Evolutionary conservation across 2,329 filamentous ascomycete genomes (phyloP), one percentile per base, ranked within the genome.

Genomic region (Truncatella angustata): DNA sequence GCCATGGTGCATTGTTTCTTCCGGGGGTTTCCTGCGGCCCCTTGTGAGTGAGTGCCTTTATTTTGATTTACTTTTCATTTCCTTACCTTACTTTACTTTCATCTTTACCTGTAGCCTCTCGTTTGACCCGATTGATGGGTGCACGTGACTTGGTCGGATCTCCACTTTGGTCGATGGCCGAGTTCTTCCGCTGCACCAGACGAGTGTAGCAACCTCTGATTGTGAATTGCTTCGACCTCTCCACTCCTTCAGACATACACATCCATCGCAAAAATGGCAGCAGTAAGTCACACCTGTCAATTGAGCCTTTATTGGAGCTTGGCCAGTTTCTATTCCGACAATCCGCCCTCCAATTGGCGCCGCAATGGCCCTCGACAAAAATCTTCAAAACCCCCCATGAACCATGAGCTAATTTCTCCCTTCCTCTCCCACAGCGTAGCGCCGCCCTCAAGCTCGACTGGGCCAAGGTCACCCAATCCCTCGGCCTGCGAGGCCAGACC

Each of bases 381-480:
- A 16, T 24, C 42, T 39, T 46, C 40, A 21, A 40, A n/a, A 23
- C 36, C 10, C 35, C 28, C 49, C 24, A 28, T 40, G 40, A 30
- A 39, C 50, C 55, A 61, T 79, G 79, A 81, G 78, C 79, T 82
- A 81, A 82, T 81, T 81, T 77, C 68, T 61, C 62, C 55, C 61
- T 58, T 52, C 61, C 56, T 50, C 47, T 40, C 52, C 54, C 56
- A 73, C 74, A 97, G 93, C 89, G 91, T 84, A 96, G 91, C 85
- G 92, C 93, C 82, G 92, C 93, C 77, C 85, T 95, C 78, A 99
- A 97, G 86, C 85, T 99, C 83, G 94, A 99, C 87, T 99, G 94
- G 94, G 85, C 85, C 79, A 94, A 95, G 80, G 85, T 99, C 70
- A 88, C 88, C 77, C 85, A 84, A 77, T 95, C 93, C 70, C 91